Conservation (phyloP, 495 filamentous ascomycete genomes). For the Lasiosphaeria hispida region DNA sequence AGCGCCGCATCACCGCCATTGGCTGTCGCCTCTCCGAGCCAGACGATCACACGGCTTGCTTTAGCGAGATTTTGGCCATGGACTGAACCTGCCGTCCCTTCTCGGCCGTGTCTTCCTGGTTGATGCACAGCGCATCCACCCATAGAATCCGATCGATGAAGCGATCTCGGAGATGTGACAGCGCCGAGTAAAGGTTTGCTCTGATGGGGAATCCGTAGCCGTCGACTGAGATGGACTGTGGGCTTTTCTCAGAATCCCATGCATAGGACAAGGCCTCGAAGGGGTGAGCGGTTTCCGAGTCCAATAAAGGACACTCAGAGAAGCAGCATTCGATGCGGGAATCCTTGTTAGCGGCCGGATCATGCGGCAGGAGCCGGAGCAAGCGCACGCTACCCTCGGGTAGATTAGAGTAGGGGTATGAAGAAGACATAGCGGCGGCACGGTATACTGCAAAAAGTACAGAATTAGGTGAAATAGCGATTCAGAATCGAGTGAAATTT, state of each 20-base stretch:
- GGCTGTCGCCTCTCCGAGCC: no score
- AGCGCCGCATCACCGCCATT: conserved; percentile 24
- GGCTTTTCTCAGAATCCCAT: conserved; percentile 14
- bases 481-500: no score
- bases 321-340: conserved; percentile 16
- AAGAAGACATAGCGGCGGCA: no score
- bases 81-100: conserved; percentile 16
- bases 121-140: conserved; percentile 35
- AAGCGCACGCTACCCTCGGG: conserved; percentile 10
- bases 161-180: conserved; percentile 19
- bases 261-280: conserved; percentile 19
- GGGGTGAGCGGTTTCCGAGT: neutral
- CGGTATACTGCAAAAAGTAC: no score
- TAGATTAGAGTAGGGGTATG: conserved; percentile 1
- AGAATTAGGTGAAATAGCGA: no score
- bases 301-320: conserved; percentile 16
- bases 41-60: conserved; percentile 31
- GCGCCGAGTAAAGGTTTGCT: neutral
- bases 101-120: conserved; percentile 24
- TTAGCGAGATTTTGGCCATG: conserved; percentile 32
- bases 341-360: conserved; percentile 2
- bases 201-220: neutral
- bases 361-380: conserved; percentile 12
- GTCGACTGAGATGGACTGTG: conserved; percentile 8
- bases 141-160: conserved; percentile 24